phyloP scores from a whole-genome alignment of 768 basidiomycete species.

The Boletus tomentosulus region DNA sequence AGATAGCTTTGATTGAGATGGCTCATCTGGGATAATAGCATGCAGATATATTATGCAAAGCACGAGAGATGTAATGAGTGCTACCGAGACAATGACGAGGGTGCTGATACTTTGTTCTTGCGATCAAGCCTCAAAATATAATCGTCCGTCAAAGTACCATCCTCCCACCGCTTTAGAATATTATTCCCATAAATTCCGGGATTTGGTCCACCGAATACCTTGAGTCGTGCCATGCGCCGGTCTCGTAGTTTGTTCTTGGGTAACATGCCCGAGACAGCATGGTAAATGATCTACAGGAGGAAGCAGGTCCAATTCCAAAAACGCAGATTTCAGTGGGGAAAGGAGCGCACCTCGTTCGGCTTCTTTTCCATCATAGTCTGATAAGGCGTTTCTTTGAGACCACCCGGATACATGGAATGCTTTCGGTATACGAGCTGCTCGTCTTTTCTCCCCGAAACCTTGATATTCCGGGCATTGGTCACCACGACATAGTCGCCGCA shows the following conservation, averaged over 20 bases:
- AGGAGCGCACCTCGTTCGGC: conserved; percentile 76
- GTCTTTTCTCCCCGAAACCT: conserved; percentile 86
- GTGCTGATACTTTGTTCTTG: conserved; percentile 14
- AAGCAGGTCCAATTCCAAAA: not conserved
- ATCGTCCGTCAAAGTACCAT: conserved; percentile 58
- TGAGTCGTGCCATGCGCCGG: conserved; percentile 78
- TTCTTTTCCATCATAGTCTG: conserved; percentile 76
- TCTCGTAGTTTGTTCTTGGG: conserved; percentile 97
- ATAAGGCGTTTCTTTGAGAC: conserved; percentile 88
- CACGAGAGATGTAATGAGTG: not conserved
- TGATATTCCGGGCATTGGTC: conserved; percentile 79
- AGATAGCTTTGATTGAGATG: not conserved
- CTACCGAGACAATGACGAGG: conserved; percentile 12
- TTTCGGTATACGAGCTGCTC: conserved; percentile 84
- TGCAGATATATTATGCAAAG: conserved; percentile 5
- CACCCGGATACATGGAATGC: conserved; percentile 91
- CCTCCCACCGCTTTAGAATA: conserved; percentile 79
- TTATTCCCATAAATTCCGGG: conserved; percentile 77
- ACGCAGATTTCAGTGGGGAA: not conserved
- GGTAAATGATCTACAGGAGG: conserved; percentile 74
- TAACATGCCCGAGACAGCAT: conserved; percentile 97
- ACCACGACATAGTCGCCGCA: conserved; percentile 98
- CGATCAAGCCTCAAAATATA: conserved; percentile 26
- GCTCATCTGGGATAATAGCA: not conserved
- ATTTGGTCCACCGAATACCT: conserved; percentile 79